Conservation (phyloP, 2,329 filamentous ascomycete genomes). For the Neofusicoccum sp. region DNA sequence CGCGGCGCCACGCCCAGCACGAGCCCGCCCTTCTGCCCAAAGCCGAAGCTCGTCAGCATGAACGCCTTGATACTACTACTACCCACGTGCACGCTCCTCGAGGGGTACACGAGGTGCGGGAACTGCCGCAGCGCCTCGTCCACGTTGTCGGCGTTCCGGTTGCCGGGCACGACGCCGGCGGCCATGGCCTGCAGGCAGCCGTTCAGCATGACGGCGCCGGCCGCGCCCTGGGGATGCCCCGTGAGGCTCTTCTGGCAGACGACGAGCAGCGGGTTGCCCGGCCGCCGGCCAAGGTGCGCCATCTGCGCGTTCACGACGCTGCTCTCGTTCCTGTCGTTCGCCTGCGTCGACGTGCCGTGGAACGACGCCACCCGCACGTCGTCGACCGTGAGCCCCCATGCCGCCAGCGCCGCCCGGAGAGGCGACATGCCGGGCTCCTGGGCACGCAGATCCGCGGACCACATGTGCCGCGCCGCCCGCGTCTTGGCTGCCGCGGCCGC, state of each 20-base stretch:
- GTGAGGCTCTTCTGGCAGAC: constrained; percentile 44
- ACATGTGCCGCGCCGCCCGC: constrained; percentile 7
- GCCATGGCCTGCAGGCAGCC: constrained; percentile 41
- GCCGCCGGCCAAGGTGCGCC: constrained; percentile 35
- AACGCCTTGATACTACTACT: constrained; percentile 47
- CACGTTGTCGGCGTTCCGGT: constrained; percentile 43
- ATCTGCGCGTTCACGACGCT: constrained; percentile 42
- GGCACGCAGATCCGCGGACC: constrained; percentile 36
- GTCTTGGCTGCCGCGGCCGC: neutral
- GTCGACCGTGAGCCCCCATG: constrained; percentile 42
- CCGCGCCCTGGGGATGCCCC: constrained; percentile 44
- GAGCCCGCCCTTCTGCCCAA: constrained; percentile 49
- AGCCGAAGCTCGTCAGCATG: constrained; percentile 48
- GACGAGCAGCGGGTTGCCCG: constrained; percentile 37
- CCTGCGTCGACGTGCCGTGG: constrained; percentile 45
- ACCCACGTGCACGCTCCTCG: constrained; percentile 26
- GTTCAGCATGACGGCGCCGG: constrained; percentile 44
- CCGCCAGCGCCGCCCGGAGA: constrained; percentile 38
- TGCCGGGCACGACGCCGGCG: constrained; percentile 38
- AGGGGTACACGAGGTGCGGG: constrained; percentile 40
- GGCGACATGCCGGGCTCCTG: constrained; percentile 35
- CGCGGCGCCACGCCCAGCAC: constrained; percentile 40
- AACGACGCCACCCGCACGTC: constrained; percentile 44
- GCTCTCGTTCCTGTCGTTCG: constrained; percentile 46
- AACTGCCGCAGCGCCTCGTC: constrained; percentile 31